Evolutionary conservation across 345 rosid genomes (phyloP), one percentile per base, ranked within the genome.

Genomic region (Boechera retrofracta): DNA sequence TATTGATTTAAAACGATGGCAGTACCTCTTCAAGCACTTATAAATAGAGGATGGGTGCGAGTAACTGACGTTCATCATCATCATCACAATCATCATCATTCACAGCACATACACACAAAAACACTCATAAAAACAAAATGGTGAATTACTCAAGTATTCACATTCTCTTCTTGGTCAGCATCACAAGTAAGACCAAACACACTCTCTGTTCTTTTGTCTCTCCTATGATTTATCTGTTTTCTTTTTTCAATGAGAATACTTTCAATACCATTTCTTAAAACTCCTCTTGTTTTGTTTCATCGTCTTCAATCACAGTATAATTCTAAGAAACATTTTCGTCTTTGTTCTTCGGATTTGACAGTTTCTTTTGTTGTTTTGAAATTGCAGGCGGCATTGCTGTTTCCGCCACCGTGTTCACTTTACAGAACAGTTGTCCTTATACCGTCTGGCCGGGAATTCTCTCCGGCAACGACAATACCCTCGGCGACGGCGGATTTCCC

Each of bases 371-470:
- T 57, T 57, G 39, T 57, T 48, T 38, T 29, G 5, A 31, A 41
- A 28, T 35, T 44, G 47, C 75, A 76, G 80, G 70, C 28, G 26
- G 49, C 57, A 11, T 76, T 76, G 52, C 82, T 21, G 83, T 67
- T 52, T 75, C 87, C 6, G 92, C 90, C 42, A 86, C 94, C 0
- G 80, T 84, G 32, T 85, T 94, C 83, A 90, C 93, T 0, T 84
- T 94, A 64, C 81, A 82, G 62, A 91, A 94, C 79, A 88, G 51
- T n/a, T 91, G 98, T 68, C 64, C 74, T 49, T 82, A 85, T 86
- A 91, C 91, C 0, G 65, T 94, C 29, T 94, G 98, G 98, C 98
- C 98, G 0, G 98, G 92, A 16, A 89, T 91, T 53, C 86, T 91
- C 51, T 85, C 92, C 60, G 96, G 93, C 15, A 85, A 85, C 72